These are phyloP conservation scores for Cyberlindnera maritima DNA, from an alignment of 805 yeast genomes.

Conservation along the genomic window DNA sequence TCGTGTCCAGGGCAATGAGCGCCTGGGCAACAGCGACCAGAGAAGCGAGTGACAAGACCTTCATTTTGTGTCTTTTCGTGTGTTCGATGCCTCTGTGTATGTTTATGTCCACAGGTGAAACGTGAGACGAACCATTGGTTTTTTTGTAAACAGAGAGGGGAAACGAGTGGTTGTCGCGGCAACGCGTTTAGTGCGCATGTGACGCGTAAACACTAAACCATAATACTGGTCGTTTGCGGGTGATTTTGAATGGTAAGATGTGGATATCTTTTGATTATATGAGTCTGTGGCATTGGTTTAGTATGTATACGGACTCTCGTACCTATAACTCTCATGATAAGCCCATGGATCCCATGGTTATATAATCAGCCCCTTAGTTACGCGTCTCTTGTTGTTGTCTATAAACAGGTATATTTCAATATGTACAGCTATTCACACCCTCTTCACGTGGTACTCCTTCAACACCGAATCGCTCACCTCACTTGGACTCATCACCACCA, in stretches of 20 bases:
- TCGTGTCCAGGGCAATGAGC: constrained; percentile 53
- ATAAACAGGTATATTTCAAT: no score
- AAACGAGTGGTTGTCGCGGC: background rate
- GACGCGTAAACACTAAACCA: background rate
- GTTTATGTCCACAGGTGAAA: background rate
- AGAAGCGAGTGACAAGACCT: constrained; percentile 3
- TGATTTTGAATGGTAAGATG: no score
- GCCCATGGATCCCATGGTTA: no score
- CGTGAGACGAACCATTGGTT: background rate
- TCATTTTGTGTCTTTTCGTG: constrained; percentile 3
- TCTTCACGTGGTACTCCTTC: constrained; percentile 49
- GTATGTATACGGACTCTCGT: no score
- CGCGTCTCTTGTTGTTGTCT: no score
- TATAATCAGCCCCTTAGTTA: background rate
- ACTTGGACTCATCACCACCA: constrained; percentile 86
- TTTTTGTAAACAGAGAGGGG: background rate
- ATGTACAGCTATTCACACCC: constrained; percentile 4
- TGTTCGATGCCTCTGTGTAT: background rate
- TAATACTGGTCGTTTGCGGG: no score
- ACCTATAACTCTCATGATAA: no score
- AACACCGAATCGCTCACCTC: constrained; percentile 50
- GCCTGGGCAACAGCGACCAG: constrained; percentile 31
- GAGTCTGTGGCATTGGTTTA: no score
- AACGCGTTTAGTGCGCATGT: background rate
- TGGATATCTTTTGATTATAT: no score